Base-by-base conservation (phyloP, 1,139 yeast genomes). In the Suhomyces kunorum region DNA sequence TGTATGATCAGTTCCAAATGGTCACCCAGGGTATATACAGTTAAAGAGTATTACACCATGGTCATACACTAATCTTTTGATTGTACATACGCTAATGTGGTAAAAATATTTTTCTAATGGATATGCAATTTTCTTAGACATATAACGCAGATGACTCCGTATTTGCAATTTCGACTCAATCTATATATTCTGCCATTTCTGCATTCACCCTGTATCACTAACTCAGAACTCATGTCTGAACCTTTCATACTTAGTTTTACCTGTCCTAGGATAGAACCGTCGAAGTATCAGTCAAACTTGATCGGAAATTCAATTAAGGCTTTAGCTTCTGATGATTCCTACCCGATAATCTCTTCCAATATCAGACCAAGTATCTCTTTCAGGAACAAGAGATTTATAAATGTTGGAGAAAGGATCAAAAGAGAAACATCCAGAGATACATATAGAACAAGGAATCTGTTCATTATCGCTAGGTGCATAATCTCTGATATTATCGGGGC, bases 1-100 rank as follows among this genome's bases (percentile, higher is more conserved):
- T 92, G 28, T 92, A 92, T 57, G 98, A 92, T 59, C 98, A 90
- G 61, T 92, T 86, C 66, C 98, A 92, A 65, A 67, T 92, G 61
- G 66, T 89, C 37, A 89, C 98, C 0, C 98, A 92, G 63, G 98
- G 98, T 30, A 92, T 90, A 19, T 89, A 87, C 59, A 83, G 84
- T 54, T 81, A 46, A 51, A 19, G 30, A n/a, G n/a, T n/a, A n/a
- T n/a, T n/a, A n/a, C n/a, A n/a, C n/a, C n/a, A n/a, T n/a, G n/a
- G n/a, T n/a, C n/a, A n/a, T n/a, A n/a, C n/a, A n/a, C n/a, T n/a
- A n/a, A n/a, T n/a, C n/a, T n/a, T n/a, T n/a, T n/a, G n/a, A n/a
- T n/a, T n/a, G n/a, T n/a, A n/a, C n/a, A n/a, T n/a, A n/a, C n/a
- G n/a, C n/a, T n/a, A n/a, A n/a, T n/a, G n/a, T n/a, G n/a, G n/a